Base-by-base conservation (phyloP, 1,284 basidiomycete genomes). In the Apiotrichum mycotoxinovorans region DNA sequence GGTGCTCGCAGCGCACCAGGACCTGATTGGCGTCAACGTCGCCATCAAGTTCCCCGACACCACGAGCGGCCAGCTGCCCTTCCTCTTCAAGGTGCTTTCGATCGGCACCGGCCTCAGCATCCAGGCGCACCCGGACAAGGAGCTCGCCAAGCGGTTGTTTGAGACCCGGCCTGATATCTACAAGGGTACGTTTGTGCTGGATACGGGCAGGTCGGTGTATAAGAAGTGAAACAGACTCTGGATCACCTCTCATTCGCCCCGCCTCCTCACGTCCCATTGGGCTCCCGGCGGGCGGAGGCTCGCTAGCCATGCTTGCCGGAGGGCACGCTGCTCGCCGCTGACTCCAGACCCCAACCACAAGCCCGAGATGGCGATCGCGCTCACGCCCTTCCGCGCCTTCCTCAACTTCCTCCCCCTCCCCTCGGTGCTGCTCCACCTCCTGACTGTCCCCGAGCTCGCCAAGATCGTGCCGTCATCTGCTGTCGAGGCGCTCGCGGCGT, bases 281-380 rank as follows among this genome's bases (percentile, higher is more conserved):
- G n/a, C n/a, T 30, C 30, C 30, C 47, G n/a, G 7, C n/a, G 40
- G 22, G 7, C 20, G n/a, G n/a, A 12, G 7, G 44, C 44, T 17
- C 25, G 23, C 17, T 4, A 12, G 40, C 40, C 22, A 7, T 12
- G 11, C 18, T 42, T 4, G 9, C 40, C 12, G 5, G 30, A 5
- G 12, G 7, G 30, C 9, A 20, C n/a, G 18, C 14, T 42, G 20
- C 22, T 23, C 40, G 22, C n/a, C 11, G 26, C 44, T 48, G 26
- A 48, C 33, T 11, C 17, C 56, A 72, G 70, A 72, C 55, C 62
- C 63, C 41, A 71, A 70, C 61, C 71, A 75, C 58, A 74, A 82
- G 78, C 96, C 96, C 4, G 96, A 99, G 75, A 96, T 99, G 91
- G 93, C 94, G 14, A 84, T 98, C 51, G 96, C 96, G 1, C 78